A percentile compares a stretch with the other conserved stretches of the same genome.
These are phyloP conservation scores for Rubus idaeus DNA, from an alignment of 306 rosid species.

Conservation along the genomic window DNA sequence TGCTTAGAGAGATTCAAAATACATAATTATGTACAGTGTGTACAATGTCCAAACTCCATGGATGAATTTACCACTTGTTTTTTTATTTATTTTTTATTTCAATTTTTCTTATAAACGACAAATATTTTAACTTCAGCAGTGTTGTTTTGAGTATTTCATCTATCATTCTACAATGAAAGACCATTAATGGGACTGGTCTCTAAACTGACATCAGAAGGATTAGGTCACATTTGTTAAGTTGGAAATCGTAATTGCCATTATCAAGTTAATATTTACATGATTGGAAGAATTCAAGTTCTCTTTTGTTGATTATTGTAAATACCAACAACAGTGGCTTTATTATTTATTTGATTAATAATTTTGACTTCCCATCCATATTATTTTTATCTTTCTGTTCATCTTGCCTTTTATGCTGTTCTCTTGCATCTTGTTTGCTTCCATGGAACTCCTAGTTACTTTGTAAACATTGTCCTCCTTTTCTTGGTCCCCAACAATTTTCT, in stretches of 20 bases:
- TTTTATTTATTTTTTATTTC: not conserved
- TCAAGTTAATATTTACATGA: not conserved
- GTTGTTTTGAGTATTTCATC: no score
- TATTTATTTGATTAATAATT: not conserved
- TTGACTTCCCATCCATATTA: not conserved
- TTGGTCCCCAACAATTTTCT: slow-evolving; percentile 17
- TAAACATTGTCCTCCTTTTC: not conserved
- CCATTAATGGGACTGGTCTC: not conserved
- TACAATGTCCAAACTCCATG: not conserved
- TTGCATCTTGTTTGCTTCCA: not conserved
- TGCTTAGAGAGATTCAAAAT: slow-evolving; percentile 1
- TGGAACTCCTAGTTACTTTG: not conserved
- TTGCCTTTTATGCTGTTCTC: not conserved
- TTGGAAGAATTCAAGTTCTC: not conserved
- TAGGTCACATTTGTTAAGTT: slow-evolving; percentile 3
- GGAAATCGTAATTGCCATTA: not conserved
- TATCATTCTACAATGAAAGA: no score
- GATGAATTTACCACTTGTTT: not conserved
- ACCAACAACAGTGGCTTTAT: not conserved
- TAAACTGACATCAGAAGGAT: not conserved
- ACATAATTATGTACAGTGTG: not conserved
- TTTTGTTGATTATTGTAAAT: not conserved
- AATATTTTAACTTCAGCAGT: not conserved
- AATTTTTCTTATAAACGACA: not conserved
- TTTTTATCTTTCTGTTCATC: not conserved